Percentiles rank a stretch among this genome's conserved stretches.
phyloP scores from a whole-genome alignment of 352 stramenopile genomes.

The Thraustochytrium striatum region DNA sequence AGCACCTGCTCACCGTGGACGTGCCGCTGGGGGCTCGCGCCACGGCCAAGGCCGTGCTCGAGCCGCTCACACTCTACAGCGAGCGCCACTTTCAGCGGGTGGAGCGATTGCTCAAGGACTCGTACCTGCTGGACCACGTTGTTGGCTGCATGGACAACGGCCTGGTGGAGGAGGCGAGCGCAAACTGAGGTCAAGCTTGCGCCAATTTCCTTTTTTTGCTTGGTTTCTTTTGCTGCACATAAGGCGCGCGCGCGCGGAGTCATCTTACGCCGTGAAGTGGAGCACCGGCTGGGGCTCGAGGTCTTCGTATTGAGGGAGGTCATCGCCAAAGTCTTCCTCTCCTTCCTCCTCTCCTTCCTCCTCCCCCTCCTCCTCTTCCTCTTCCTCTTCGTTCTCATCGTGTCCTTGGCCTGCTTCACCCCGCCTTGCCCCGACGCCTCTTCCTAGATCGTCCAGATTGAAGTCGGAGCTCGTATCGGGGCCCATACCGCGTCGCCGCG shows the following conservation, averaged over 20 bases:
- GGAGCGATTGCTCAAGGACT: conserved; percentile 77
- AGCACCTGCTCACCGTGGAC: conserved; percentile 67
- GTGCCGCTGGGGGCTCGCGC: conserved; percentile 64
- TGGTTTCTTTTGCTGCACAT: neutral
- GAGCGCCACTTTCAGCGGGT: conserved; percentile 79
- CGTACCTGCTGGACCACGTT: conserved; percentile 72
- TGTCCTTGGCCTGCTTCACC: neutral
- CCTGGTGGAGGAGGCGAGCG: neutral
- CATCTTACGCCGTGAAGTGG: neutral
- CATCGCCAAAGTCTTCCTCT: neutral
- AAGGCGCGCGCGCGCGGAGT: neutral
- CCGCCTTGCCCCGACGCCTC: neutral
- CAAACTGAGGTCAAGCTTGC: neutral
- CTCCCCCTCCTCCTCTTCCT: conserved; percentile 12
- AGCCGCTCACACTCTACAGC: conserved; percentile 75
- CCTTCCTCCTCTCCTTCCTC: conserved; percentile 1
- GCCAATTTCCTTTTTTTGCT: neutral
- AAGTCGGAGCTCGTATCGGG: too few relatives aligned
- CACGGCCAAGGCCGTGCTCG: conserved; percentile 64
- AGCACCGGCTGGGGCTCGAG: conserved; percentile 13
- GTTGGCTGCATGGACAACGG: conserved; percentile 35
- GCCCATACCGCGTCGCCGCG: too few relatives aligned
- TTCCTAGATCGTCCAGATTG: neutral
- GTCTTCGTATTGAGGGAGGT: conserved; percentile 39
- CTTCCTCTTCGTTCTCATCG: conserved; percentile 4